These are phyloP conservation scores for Rutstroemia sp. DNA, from an alignment of 2,329 filamentous ascomycete genomes.

Conservation along the genomic window DNA sequence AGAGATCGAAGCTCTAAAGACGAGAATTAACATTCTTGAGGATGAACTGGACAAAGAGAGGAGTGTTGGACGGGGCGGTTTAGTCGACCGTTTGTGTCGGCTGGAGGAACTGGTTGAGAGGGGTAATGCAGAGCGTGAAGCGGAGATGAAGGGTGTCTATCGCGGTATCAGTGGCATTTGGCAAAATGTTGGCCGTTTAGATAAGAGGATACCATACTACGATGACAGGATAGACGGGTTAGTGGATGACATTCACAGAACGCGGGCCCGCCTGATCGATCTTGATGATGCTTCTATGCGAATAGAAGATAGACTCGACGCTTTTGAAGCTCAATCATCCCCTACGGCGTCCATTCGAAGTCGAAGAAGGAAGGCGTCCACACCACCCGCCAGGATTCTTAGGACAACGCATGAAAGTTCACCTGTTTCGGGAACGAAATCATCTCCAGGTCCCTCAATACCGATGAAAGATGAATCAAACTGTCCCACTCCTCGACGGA, in stretches of 20 bases:
- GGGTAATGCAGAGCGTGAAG: constrained; percentile 41
- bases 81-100: constrained; percentile 30
- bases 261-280: constrained; percentile 27
- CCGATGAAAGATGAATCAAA: constrained; percentile 1
- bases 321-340: constrained; percentile 17
- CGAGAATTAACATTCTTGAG: constrained; percentile 39
- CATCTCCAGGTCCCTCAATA: background rate
- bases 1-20: constrained; percentile 43
- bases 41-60: constrained; percentile 35
- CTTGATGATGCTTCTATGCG: constrained; percentile 30
- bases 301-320: constrained; percentile 27
- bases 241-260: constrained; percentile 32
- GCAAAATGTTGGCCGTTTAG: constrained; percentile 39
- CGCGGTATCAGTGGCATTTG: constrained; percentile 47
- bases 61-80: constrained; percentile 19
- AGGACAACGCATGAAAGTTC: constrained; percentile 9
- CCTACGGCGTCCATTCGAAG: constrained; percentile 8
- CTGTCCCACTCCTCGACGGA: constrained; percentile 18
- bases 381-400: constrained; percentile 17
- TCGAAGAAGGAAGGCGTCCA: constrained; percentile 24
- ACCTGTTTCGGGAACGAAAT: constrained; percentile 8
- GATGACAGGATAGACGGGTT: constrained; percentile 48
- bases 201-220: constrained; percentile 41
- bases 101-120: constrained; percentile 48
- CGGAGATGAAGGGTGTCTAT: constrained; percentile 48